A percentile compares a stretch with the other conserved stretches of the same genome.
These are phyloP conservation scores for Sutorius eximius DNA, from an alignment of 1,284 basidiomycete species.

Conservation along the genomic window DNA sequence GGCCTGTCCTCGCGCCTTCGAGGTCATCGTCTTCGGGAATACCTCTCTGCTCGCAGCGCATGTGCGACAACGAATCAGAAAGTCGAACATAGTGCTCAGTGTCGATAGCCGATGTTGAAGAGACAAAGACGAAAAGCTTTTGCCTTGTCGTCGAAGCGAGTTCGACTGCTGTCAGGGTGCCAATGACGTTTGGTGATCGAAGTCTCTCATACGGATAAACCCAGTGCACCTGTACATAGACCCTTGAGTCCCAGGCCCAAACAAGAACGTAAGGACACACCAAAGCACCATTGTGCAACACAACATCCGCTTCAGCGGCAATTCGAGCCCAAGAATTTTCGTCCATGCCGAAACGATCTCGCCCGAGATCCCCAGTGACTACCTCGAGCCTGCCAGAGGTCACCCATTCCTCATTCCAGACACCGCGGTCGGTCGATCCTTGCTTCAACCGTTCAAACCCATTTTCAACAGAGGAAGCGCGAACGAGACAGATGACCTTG, in stretches of 20 bases:
- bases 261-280: slow-evolving; percentile 46
- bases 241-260: neutral
- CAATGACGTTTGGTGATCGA: slow-evolving; percentile 87
- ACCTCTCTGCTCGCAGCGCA: slow-evolving; percentile 53
- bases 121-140: slow-evolving; percentile 90
- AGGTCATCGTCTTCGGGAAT: slow-evolving; percentile 89
- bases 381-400: slow-evolving; percentile 71
- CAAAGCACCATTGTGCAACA: slow-evolving; percentile 96
- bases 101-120: slow-evolving; percentile 92
- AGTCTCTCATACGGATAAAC: slow-evolving; percentile 97
- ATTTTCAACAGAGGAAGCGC: slow-evolving; percentile 65
- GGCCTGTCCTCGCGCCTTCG: slow-evolving; percentile 75
- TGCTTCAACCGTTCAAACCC: slow-evolving; percentile 76
- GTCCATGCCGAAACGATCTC: slow-evolving; percentile 76
- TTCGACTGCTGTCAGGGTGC: slow-evolving; percentile 82
- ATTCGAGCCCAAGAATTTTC: slow-evolving; percentile 68
- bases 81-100: slow-evolving; percentile 87
- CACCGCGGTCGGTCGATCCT: slow-evolving; percentile 80
- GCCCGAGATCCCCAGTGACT: slow-evolving; percentile 85
- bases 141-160: slow-evolving; percentile 75
- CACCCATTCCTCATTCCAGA: slow-evolving; percentile 93
- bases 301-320: slow-evolving; percentile 75
- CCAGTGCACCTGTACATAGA: slow-evolving; percentile 82
- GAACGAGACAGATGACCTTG: slow-evolving; percentile 91
- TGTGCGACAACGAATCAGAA: slow-evolving; percentile 67